Conservation (phyloP, 2,329 filamentous ascomycete genomes). For the Bipolaris victoriae region DNA sequence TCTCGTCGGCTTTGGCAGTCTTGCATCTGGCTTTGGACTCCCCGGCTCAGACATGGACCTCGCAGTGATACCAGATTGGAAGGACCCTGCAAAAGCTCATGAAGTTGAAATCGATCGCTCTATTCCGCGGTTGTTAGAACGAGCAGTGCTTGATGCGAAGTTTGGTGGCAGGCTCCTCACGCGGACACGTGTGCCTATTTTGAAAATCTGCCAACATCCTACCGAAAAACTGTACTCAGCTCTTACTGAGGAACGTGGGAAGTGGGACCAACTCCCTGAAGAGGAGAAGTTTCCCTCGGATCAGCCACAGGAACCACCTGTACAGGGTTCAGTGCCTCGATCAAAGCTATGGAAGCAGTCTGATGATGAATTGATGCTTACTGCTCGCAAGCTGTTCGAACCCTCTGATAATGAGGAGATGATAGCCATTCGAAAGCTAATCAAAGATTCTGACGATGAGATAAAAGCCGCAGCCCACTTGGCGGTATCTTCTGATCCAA, state of each 20-base stretch:
- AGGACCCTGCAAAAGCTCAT: conserved; percentile 23
- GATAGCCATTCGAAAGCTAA: conserved; percentile 5
- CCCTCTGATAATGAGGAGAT: background rate
- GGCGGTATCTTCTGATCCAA: conserved; percentile 7
- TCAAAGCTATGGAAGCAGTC: conserved; percentile 18
- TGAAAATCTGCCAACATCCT: conserved; percentile 82
- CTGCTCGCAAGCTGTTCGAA: background rate
- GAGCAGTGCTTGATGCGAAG: conserved; percentile 72
- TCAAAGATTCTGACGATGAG: conserved; percentile 14
- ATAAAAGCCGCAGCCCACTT: background rate
- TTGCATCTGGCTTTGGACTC: conserved; percentile 84
- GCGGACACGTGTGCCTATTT: conserved; percentile 81
- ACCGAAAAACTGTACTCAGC: conserved; percentile 64
- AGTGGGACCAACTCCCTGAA: conserved; percentile 68
- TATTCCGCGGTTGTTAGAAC: conserved; percentile 77
- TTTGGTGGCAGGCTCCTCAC: conserved; percentile 79
- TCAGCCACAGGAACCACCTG: conserved; percentile 18
- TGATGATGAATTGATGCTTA: conserved; percentile 2
- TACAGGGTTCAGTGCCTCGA: conserved; percentile 1
- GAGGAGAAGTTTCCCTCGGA: conserved; percentile 51
- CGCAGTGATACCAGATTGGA: conserved; percentile 70
- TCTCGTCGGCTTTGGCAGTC: conserved; percentile 80
- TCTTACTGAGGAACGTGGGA: conserved; percentile 68
- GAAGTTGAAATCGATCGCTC: conserved; percentile 57
- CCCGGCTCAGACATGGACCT: conserved; percentile 92